phyloP scores from a whole-genome alignment of 2,329 filamentous ascomycete genomes.

The Colletotrichum cuscutae region DNA sequence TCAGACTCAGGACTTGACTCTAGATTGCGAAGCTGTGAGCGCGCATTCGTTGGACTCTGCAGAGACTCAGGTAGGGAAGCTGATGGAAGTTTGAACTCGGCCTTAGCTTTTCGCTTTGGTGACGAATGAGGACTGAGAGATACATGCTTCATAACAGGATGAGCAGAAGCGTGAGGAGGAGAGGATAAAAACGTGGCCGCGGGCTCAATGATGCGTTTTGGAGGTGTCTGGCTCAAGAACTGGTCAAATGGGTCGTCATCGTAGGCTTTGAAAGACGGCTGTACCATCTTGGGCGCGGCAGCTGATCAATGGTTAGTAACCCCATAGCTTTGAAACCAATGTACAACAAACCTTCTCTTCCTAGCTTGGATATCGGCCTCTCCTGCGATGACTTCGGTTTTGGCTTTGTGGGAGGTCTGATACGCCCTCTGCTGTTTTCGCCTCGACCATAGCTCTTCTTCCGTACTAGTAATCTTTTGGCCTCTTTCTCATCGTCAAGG shows the following conservation, averaged over 20 bases:
- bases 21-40: neutral
- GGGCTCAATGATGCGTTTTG: constrained; percentile 1
- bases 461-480: neutral
- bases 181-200: constrained; percentile 8
- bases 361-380: neutral
- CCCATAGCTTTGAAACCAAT: too few relatives aligned
- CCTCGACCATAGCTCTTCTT: neutral
- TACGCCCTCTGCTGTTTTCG: neutral
- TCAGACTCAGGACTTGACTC: neutral
- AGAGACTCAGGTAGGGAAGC: constrained; percentile 5
- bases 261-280: constrained; percentile 29
- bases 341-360: constrained; percentile 12
- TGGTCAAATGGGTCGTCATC: constrained; percentile 30
- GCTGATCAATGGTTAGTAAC: constrained; percentile 8
- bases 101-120: neutral
- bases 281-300: neutral
- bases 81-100: constrained; percentile 10
- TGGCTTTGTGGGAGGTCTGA: neutral
- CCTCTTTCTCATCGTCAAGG: constrained; percentile 3
- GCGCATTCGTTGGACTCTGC: constrained; percentile 4
- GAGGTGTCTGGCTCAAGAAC: constrained; percentile 5
- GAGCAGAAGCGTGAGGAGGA: neutral
- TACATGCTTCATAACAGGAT: neutral
- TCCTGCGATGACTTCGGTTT: neutral
- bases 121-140: constrained; percentile 26